A percentile compares a stretch with the other conserved stretches of the same genome.
These are phyloP conservation scores for Suillus luteus DNA, from an alignment of 768 basidiomycete genomes.

Conservation along the genomic window DNA sequence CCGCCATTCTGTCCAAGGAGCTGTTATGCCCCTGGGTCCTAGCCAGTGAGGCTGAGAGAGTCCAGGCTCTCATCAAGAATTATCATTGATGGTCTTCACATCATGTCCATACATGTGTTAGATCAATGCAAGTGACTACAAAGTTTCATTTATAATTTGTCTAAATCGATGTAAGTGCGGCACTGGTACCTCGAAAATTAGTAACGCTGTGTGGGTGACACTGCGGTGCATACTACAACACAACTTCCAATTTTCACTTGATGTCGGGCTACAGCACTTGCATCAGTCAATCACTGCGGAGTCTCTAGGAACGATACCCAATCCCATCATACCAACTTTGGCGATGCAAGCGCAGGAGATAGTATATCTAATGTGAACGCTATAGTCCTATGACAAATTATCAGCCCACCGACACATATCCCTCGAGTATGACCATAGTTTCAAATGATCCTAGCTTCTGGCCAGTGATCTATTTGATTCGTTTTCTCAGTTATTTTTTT, in stretches of 20 bases:
- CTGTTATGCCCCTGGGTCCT: no score
- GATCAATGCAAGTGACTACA: not conserved
- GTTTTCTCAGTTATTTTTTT: not conserved
- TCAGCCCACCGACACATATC: not conserved
- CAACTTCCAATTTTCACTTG: not conserved
- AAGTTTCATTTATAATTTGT: no score
- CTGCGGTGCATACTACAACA: not conserved
- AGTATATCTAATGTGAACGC: not conserved
- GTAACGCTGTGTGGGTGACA: not conserved
- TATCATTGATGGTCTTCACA: no score
- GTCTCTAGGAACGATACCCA: not conserved
- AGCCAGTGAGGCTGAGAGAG: no score
- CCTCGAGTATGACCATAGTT: not conserved
- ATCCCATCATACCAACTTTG: not conserved
- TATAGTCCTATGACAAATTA: not conserved
- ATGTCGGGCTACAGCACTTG: not conserved
- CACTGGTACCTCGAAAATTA: not conserved
- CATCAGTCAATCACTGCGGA: not conserved
- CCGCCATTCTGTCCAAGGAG: no score
- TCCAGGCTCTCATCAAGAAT: no score
- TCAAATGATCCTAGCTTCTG: not conserved
- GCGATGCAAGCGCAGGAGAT: not conserved
- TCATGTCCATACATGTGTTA: not conserved
- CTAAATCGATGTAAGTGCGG: not conserved
- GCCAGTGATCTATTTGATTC: not conserved